Base-by-base conservation (phyloP, 169 alveolate genomes). In the Cryptosporidium baileyi region DNA sequence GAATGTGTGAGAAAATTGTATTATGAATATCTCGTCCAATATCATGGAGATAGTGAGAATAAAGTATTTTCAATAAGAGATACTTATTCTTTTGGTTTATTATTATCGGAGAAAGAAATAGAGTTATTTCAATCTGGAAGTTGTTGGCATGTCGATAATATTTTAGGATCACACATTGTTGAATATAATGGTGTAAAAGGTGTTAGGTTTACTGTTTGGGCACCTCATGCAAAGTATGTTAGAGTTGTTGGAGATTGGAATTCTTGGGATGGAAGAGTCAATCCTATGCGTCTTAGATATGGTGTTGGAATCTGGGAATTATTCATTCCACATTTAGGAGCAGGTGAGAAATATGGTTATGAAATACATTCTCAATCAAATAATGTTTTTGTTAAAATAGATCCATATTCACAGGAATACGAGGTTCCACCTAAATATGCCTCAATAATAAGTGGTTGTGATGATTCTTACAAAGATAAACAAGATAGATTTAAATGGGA, bases 241-340 rank as follows among this genome's bases (percentile, higher is more conserved):
- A 62, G 91, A 28, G 94, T 91, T 5, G 94, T 91, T 34, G 94
- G 94, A 8, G 92, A 89, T 79, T 91, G 94, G 94, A 91, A 91
- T 80, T 85, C 63, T 9, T 91, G 94, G 94, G 94, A 91, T 82
- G 91, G 92, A 40, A 90, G 93, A 32, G 94, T 79, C 9, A 91
- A 91, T 54, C 94, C 94, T 24, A 89, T 91, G 94, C 60, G 94
- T 45, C 43, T 80, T 34, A 54, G 93, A 19, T 60, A 80, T 60
- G 94, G 89, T 26, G 89, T 74, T 41, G 94, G 94, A 19, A 90
- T 90, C 8, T 91, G 94, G 94, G 94, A 91, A 38, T 40, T 91
- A 52, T 91, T 89, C 52, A 82, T 91, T 24, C 94, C 94, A 2
- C 90, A 80, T 11, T 8, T 81, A 40, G 82, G 82, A 15, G 67